A percentile compares a stretch with the other conserved stretches of the same genome.
These are phyloP conservation scores for Diphasiastrum complanatum DNA, from an alignment of 83 land plant genomes.

Conservation along the genomic window DNA sequence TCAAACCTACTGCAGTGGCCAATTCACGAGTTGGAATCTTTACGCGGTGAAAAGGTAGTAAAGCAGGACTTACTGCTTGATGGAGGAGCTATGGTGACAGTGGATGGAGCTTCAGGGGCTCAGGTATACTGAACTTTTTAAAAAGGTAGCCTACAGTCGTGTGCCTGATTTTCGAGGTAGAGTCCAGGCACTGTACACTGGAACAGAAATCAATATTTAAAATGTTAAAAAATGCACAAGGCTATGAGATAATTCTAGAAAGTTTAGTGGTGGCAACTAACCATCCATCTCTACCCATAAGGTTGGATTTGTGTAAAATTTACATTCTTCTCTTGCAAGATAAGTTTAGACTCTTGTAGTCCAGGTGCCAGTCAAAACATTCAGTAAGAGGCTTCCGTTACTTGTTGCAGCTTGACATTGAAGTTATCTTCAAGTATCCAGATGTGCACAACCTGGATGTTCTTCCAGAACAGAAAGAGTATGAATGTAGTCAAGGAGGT, in stretches of 20 bases:
- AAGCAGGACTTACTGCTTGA: slow-evolving; percentile 16
- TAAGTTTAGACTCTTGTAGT: no score
- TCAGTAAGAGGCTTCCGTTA: no score
- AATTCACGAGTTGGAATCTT: slow-evolving; percentile 55
- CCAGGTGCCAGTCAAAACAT: no score
- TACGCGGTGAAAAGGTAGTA: slow-evolving; percentile 16
- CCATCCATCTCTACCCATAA: no score
- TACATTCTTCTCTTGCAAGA: no score
- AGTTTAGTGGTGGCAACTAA: no score
- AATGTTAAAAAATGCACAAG: no score
- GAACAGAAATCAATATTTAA: no score
- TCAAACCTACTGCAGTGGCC: slow-evolving; percentile 73
- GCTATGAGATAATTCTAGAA: no score
- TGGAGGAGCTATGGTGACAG: slow-evolving; percentile 45
- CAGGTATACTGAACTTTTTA: slow-evolving; percentile 34
- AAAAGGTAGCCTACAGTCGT: not conserved
- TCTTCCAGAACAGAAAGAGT: slow-evolving; percentile 4
- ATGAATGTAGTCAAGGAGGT: slow-evolving; percentile 56
- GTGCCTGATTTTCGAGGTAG: not conserved
- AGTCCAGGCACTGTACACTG: no score
- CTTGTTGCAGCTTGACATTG: slow-evolving; percentile 77
- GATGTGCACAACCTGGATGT: slow-evolving; percentile 19
- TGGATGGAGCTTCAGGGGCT: slow-evolving; percentile 41
- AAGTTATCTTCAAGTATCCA: slow-evolving; percentile 44
- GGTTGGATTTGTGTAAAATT: no score